These are phyloP conservation scores for Vicia sativa DNA, from an alignment of 306 rosid genomes.

Conservation along the genomic window DNA sequence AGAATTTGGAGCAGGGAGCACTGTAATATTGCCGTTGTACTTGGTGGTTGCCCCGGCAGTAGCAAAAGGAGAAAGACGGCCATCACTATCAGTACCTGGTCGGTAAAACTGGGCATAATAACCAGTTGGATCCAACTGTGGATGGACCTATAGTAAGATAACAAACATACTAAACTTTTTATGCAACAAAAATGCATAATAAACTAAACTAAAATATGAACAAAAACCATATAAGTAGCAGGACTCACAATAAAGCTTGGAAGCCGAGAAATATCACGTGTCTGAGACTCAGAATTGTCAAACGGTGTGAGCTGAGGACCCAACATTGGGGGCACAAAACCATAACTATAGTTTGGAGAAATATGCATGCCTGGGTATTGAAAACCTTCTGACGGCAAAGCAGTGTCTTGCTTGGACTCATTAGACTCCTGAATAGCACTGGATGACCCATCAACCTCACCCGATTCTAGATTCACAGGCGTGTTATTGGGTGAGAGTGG, in stretches of 20 bases:
- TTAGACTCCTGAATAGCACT: slow-evolving; percentile 60
- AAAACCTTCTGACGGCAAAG: slow-evolving; percentile 73
- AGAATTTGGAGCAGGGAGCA: slow-evolving; percentile 66
- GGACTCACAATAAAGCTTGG: slow-evolving; percentile 79
- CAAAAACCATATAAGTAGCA: slow-evolving; percentile 15
- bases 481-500: slow-evolving; percentile 59
- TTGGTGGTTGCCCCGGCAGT: slow-evolving; percentile 69
- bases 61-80: slow-evolving; percentile 83
- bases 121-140: slow-evolving; percentile 73
- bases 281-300: slow-evolving; percentile 84
- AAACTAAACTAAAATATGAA: slow-evolving; percentile 33
- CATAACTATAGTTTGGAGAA: slow-evolving; percentile 71
- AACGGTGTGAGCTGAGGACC: slow-evolving; percentile 73
- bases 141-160: slow-evolving; percentile 67
- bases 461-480: slow-evolving; percentile 61
- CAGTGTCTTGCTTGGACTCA: slow-evolving; percentile 70
- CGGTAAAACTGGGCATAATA: slow-evolving; percentile 90
- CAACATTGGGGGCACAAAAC: slow-evolving; percentile 72
- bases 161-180: slow-evolving; percentile 23
- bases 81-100: slow-evolving; percentile 79
- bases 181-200: slow-evolving; percentile 34
- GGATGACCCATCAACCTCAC: slow-evolving; percentile 70
- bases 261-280: slow-evolving; percentile 73
- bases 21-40: slow-evolving; percentile 74
- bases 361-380: slow-evolving; percentile 63